Conservation (phyloP, 1,139 yeast species). For the Magnusiomyces magnusii region DNA sequence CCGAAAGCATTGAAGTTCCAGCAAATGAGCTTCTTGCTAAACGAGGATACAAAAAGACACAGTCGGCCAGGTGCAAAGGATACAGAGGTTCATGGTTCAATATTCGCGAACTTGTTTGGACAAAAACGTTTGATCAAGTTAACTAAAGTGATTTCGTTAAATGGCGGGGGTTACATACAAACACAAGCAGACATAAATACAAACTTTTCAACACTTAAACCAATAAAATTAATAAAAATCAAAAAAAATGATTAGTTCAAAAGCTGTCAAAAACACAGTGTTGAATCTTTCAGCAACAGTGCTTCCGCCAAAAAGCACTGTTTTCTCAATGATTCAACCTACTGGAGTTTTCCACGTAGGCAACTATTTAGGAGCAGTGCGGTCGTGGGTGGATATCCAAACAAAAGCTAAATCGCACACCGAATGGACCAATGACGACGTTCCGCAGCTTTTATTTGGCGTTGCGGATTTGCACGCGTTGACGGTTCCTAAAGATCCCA, state of each 20-base stretch:
- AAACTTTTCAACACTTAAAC: too few species aligned
- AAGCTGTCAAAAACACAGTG: slow-evolving; percentile 8
- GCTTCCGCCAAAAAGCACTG: slow-evolving; percentile 19
- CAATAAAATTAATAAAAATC: too few species aligned
- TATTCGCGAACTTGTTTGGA: not conserved
- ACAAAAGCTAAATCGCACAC: slow-evolving; percentile 20
- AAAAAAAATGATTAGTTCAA: not conserved
- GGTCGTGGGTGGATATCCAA: slow-evolving; percentile 67
- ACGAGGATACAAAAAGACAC: not conserved
- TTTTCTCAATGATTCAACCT: slow-evolving; percentile 66
- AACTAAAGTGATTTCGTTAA: too few species aligned
- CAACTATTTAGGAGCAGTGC: slow-evolving; percentile 84
- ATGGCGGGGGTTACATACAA: not conserved
- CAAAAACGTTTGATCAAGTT: not conserved
- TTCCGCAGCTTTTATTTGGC: slow-evolving; percentile 53
- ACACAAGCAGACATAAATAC: not conserved
- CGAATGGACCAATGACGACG: slow-evolving; percentile 12
- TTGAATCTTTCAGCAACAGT: slow-evolving; percentile 7
- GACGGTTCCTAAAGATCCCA: slow-evolving; percentile 61
- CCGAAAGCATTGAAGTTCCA: slow-evolving; percentile 2
- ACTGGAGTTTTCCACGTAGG: slow-evolving; percentile 92
- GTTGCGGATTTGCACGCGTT: slow-evolving; percentile 91
- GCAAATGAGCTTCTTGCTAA: not conserved
- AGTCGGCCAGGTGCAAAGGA: not conserved
- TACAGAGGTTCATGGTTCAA: slow-evolving; percentile 1